Evolutionary conservation across 148 eudicot species (phyloP), one percentile per base, ranked within the genome.

Genomic region (Rheum nobile): DNA sequence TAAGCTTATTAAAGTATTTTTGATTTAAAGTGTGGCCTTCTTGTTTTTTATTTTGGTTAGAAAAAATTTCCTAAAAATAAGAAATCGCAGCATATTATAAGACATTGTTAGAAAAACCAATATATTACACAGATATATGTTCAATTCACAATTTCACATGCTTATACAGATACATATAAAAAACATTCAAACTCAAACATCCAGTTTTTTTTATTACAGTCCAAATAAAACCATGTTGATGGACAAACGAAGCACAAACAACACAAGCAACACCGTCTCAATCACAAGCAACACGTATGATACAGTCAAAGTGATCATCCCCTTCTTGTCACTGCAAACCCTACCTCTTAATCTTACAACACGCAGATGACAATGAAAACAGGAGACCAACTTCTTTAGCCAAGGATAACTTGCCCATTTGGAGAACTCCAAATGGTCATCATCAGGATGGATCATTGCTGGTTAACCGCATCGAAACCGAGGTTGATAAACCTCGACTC

Each of bases 351-450:
- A 65, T 34, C 69, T 13, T 65, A 31, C 39, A 65, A 32, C 69
- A 65, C 32, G 9, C 69, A 65, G 70, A 31, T 16, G 41, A 65
- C 70, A 14, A 16, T 65, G 24, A 34, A 31, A 11, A 65, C 6
- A 14, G 41, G 38, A 37, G 39, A 31, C 31, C 16, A 7, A 16
- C 8, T 34, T 57, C 6, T 65, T 65, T 65, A 65, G 70, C 70
- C 70, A 65, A 65, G 70, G 70, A 65, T 65, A 14, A 65, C 70
- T 65, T 65, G 70, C 70, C 70, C 70, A 65, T 65, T 65, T 65
- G 70, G 41, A 16, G 16, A 65, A 31, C 6, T 32, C 70, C 70
- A 65, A 65, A 65, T 32, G 70, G 70, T 65, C 35, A 1, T 13
- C 6, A 7, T 65, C 54, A n/a, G 14, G 39, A 29, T 34, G 32